Percentiles rank a stretch among this genome's conserved stretches.
phyloP scores from a whole-genome alignment of 2,329 filamentous ascomycete species.

The Colletotrichum liaoningense region DNA sequence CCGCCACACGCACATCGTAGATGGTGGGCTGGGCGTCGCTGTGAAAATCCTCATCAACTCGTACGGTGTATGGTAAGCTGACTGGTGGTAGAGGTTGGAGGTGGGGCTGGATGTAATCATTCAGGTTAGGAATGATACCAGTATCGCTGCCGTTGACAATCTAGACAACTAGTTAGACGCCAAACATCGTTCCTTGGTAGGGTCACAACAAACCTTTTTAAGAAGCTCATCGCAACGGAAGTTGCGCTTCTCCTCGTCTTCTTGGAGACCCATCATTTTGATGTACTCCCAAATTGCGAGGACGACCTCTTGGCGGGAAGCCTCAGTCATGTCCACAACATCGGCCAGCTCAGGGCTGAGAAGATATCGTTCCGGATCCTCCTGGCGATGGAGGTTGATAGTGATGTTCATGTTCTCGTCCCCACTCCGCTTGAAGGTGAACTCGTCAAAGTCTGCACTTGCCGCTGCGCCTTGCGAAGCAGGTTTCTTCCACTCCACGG shows the following conservation, averaged over 20 bases:
- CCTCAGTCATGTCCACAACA: conserved; percentile 86
- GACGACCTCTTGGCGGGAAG: conserved; percentile 87
- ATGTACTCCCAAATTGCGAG: conserved; percentile 98
- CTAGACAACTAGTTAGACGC: conserved; percentile 52
- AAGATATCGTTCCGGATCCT: conserved; percentile 86
- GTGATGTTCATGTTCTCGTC: conserved; percentile 94
- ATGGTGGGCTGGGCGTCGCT: conserved; percentile 81
- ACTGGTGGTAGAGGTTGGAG: conserved; percentile 84
- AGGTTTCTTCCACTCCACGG: conserved; percentile 90
- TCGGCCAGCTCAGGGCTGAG: conserved; percentile 84
- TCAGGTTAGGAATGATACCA: conserved; percentile 87
- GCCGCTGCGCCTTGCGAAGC: conserved; percentile 67
- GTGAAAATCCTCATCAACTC: conserved; percentile 87
- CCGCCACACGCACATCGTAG: conserved; percentile 87
- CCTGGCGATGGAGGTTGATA: conserved; percentile 86
- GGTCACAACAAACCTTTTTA: conserved; percentile 70
- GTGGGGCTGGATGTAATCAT: conserved; percentile 83
- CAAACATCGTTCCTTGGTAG: background rate
- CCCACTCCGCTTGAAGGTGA: conserved; percentile 90
- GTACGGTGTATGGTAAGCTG: conserved; percentile 90
- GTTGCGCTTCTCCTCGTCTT: conserved; percentile 93
- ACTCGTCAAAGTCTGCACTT: conserved; percentile 82
- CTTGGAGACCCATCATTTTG: conserved; percentile 84
- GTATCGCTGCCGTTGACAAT: conserved; percentile 79
- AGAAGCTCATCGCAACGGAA: conserved; percentile 91